phyloP scores from a whole-genome alignment of 805 yeast genomes.

The Zygoascus bituminiphila region DNA sequence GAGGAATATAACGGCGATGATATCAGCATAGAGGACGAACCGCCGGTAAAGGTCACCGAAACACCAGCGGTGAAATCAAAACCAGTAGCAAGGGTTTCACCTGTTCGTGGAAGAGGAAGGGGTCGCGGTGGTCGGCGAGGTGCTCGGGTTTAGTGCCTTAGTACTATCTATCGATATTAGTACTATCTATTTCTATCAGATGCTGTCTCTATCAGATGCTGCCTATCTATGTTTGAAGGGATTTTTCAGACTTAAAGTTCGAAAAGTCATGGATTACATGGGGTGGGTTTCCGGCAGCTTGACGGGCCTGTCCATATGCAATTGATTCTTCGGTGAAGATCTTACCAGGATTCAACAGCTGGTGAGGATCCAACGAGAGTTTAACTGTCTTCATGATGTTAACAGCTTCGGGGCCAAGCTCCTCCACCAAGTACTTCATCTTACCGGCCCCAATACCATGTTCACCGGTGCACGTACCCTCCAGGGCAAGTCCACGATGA shows the following conservation, averaged over 20 bases:
- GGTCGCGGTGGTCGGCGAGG: constrained; percentile 1
- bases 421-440: constrained; percentile 49
- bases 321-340: constrained; percentile 36
- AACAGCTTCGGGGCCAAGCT: constrained; percentile 60
- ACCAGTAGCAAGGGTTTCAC: background rate
- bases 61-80: background rate
- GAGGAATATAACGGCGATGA: background rate
- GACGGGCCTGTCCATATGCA: constrained; percentile 4
- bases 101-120: background rate
- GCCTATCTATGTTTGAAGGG: background rate
- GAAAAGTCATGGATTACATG: background rate
- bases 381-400: constrained; percentile 68
- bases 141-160: background rate
- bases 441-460: constrained; percentile 79
- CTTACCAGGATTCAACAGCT: constrained; percentile 72
- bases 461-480: constrained; percentile 83
- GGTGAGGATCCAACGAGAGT: constrained; percentile 62
- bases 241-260: background rate
- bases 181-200: background rate
- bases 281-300: constrained; percentile 4
- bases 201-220: background rate
- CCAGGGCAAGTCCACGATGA: constrained; percentile 53
- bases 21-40: background rate
- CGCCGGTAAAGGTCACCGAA: background rate
- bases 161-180: no score